Percentiles rank a stretch among this genome's conserved stretches.
Evolutionary conservation across 129 eudicot genomes (phyloP).

Genomic region (Mikania micrantha): DNA sequence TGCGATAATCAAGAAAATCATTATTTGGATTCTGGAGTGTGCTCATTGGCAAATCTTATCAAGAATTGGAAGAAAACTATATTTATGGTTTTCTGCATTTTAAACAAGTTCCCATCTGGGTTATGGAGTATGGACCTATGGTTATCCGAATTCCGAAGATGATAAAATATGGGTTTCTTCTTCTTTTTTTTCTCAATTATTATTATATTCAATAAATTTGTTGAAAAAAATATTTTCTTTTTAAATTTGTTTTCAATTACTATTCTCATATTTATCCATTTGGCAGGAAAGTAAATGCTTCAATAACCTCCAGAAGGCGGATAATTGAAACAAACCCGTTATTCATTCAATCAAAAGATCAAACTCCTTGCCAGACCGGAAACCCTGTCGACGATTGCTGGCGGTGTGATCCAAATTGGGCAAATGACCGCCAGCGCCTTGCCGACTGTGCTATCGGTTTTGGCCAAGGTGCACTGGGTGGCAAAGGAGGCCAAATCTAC

Average conservation of each 20-base stretch:
- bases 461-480: slow-evolving; percentile 80
- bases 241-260: neutral
- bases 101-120: slow-evolving; percentile 17
- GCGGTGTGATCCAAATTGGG: slow-evolving; percentile 91
- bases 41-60: neutral
- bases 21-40: neutral
- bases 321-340: slow-evolving; percentile 27
- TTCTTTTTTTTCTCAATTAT: too few relatives aligned
- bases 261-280: neutral
- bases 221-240: neutral
- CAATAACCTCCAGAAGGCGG: slow-evolving; percentile 53
- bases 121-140: too few relatives aligned
- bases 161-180: slow-evolving; percentile 19
- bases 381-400: slow-evolving; percentile 97
- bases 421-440: slow-evolving; percentile 61
- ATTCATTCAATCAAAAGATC: slow-evolving; percentile 19
- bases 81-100: neutral
- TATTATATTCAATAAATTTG: too few relatives aligned
- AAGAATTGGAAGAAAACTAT: neutral
- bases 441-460: slow-evolving; percentile 93
- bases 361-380: slow-evolving; percentile 57
- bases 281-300: slow-evolving; percentile 58
- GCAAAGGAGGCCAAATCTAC: slow-evolving; percentile 81
- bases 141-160: neutral
- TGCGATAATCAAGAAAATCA: too few relatives aligned